phyloP scores from a whole-genome alignment of 2,329 filamentous ascomycete species.

The Fusarium fujikuroi region DNA sequence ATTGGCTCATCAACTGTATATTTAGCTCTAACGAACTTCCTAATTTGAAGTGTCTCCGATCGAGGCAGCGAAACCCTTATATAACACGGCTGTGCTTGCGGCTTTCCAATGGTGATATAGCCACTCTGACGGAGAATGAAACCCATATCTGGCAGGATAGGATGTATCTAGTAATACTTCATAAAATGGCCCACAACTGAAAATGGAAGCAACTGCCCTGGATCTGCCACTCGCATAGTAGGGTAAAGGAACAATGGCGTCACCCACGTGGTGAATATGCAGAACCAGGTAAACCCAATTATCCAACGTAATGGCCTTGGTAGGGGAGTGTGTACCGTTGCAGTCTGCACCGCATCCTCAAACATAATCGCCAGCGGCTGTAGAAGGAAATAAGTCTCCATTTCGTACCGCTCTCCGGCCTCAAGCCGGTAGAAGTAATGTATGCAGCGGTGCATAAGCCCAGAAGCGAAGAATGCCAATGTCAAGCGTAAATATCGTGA shows the following conservation, averaged over 20 bases:
- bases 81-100: background rate
- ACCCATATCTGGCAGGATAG: accelerated
- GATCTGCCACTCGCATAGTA: background rate
- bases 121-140: background rate
- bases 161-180: background rate
- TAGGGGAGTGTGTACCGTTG: accelerated
- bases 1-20: background rate
- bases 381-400: background rate
- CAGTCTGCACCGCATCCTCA: background rate
- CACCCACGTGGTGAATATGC: background rate
- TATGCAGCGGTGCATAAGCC: background rate
- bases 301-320: background rate
- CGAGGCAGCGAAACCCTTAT: background rate
- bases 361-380: background rate
- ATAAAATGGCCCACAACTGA: background rate
- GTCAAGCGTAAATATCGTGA: background rate
- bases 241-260: background rate
- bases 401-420: background rate
- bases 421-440: background rate
- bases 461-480: background rate
- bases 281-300: background rate
- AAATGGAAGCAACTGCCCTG: background rate
- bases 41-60: background rate
- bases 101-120: background rate
- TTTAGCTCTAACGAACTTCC: background rate